phyloP scores from a whole-genome alignment of 805 yeast genomes.

The Candida maris region DNA sequence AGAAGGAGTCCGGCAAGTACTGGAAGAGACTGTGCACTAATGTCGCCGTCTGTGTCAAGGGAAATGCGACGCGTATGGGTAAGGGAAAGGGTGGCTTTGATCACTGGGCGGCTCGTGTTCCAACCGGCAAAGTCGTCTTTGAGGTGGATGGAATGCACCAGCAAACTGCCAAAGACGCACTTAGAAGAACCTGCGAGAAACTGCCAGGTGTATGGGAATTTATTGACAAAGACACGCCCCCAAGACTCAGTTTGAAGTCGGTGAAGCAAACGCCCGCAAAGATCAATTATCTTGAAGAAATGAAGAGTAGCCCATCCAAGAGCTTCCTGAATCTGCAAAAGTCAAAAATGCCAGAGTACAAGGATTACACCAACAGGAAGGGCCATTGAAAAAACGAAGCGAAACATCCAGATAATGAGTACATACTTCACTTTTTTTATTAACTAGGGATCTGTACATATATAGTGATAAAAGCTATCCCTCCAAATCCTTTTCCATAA shows the following conservation, averaged over 20 bases:
- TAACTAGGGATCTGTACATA: no score
- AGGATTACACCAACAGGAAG: constrained; percentile 30
- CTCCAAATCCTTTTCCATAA: constrained; percentile 42
- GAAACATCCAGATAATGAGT: no score
- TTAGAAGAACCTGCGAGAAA: constrained; percentile 85
- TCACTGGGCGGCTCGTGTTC: constrained; percentile 95
- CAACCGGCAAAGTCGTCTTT: constrained; percentile 89
- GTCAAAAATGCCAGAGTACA: constrained; percentile 51
- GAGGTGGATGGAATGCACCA: constrained; percentile 81
- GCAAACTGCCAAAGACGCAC: constrained; percentile 83
- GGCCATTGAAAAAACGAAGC: constrained; percentile 3
- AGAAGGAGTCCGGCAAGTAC: constrained; percentile 71
- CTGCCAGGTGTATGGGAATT: constrained; percentile 92
- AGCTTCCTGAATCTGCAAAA: constrained; percentile 54
- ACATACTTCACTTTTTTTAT: no score
- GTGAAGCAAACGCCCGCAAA: constrained; percentile 44
- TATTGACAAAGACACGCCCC: constrained; percentile 56
- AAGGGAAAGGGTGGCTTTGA: constrained; percentile 98
- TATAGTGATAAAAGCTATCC: background rate
- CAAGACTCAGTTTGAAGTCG: constrained; percentile 67
- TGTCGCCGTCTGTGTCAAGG: constrained; percentile 90
- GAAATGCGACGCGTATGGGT: constrained; percentile 99
- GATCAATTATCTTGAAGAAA: constrained; percentile 51
- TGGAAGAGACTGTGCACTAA: constrained; percentile 81
- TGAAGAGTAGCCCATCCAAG: constrained; percentile 61